Evolutionary conservation across 176 grass and related monocot genomes (phyloP).

Genomic region (Echinochloa phyllopogon): DNA sequence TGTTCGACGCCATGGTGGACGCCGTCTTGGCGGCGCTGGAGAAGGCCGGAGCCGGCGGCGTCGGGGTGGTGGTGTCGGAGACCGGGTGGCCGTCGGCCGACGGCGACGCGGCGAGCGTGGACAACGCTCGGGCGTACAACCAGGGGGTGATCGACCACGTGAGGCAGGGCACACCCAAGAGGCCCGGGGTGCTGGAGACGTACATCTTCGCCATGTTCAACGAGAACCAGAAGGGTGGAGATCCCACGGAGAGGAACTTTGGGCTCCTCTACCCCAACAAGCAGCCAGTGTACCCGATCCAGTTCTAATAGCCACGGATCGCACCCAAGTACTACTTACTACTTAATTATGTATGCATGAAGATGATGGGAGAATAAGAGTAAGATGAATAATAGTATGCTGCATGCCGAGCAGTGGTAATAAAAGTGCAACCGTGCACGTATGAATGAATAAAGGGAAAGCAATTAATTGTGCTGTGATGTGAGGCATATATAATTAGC

Average conservation of each 20-base stretch:
- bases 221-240: constrained; percentile 61
- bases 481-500: no score
- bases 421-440: no score
- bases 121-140: constrained; percentile 65
- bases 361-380: no score
- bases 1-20: constrained; percentile 75
- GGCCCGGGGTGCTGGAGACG: constrained; percentile 29
- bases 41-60: constrained; percentile 45
- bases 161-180: constrained; percentile 53
- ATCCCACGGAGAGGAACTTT: constrained; percentile 51
- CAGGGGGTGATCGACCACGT: constrained; percentile 66
- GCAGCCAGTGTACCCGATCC: constrained; percentile 52
- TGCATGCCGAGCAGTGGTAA: no score
- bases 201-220: constrained; percentile 82
- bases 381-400: no score
- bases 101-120: constrained; percentile 40
- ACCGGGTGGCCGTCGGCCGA: constrained; percentile 76
- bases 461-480: no score
- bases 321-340: no score
- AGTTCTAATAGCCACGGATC: constrained; percentile 23
- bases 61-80: constrained; percentile 54
- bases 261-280: constrained; percentile 53
- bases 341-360: no score
- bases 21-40: constrained; percentile 55
- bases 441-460: no score